Evolutionary conservation across 2,329 filamentous ascomycete species (phyloP), one percentile per base, ranked within the genome.

Genomic region (Cercospora zeina): DNA sequence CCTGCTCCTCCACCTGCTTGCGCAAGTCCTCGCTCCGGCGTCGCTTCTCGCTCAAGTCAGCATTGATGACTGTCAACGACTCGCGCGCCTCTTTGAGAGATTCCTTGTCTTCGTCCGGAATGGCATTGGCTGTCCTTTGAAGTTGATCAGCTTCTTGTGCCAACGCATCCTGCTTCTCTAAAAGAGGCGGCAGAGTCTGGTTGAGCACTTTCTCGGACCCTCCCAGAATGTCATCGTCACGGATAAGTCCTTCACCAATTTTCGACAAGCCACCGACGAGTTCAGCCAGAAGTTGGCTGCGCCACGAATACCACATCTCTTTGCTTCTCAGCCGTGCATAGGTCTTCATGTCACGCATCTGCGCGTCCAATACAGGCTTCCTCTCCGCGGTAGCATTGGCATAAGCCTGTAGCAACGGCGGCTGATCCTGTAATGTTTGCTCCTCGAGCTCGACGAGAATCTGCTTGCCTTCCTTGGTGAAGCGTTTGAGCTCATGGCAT

Each of bases 291-390:
- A 97, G 83, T 71, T 95, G 93, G 82, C 90, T 93, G 42, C 95
- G 88, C 95, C 95, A 99, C 72, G 93, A 89, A 74, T 99, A 99
- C 95, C 95, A 99, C 81, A 95, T 93, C 61, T 91, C 91, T 74
- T 97, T 97, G 78, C 93, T 97, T 56, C 93, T 81, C 13, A 97
- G 82, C 27, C 95, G 86, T 14, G 93, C 91, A 74, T 96, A 90
- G 0, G 91, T 93, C 80, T 97, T 97, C 76, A 96, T 89, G 72
- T 97, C 97, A 76, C 96, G 95, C 81, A 99, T 95, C 73, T 97
- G 93, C 67, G 90, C 95, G 78, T 99, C 93, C 88, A 99, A 96
- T 57, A 96, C 82, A 3, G 86, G 78, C 71, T 90, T 92, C 73
- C 96, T 87, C 65, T 96, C 91, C 0, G 91, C 86, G 0, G 90